phyloP scores from a whole-genome alignment of 23 red algal species.

The Gracilaria gracilis region DNA sequence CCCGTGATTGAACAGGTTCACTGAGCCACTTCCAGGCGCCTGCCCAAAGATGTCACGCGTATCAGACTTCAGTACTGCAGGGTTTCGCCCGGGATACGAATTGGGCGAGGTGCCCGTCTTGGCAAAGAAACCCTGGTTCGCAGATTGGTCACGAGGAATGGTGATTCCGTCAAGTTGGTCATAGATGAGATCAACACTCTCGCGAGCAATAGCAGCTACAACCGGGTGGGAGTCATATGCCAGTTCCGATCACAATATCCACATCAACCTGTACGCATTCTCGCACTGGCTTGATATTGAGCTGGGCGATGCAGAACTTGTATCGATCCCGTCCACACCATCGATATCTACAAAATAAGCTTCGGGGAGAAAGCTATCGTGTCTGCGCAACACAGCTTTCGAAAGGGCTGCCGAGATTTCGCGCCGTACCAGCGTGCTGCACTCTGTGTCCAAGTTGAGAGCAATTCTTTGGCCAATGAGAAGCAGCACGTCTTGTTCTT shows the following conservation, averaged over 20 bases:
- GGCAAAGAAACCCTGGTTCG: background rate
- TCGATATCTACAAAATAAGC: conserved; percentile 34
- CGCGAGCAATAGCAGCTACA: conserved; percentile 52
- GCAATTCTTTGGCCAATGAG: conserved; percentile 37
- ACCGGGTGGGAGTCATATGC: conserved; percentile 67
- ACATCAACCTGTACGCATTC: conserved; percentile 31
- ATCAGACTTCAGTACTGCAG: background rate
- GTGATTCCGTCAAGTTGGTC: conserved; percentile 14
- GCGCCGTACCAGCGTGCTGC: conserved; percentile 59
- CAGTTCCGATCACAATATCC: conserved; percentile 50
- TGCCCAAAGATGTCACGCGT: background rate
- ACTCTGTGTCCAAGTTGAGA: conserved; percentile 33
- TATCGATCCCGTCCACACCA: conserved; percentile 3
- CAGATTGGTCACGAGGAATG: background rate
- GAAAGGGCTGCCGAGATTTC: conserved; percentile 48
- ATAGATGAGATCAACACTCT: conserved; percentile 47
- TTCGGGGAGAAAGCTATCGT: conserved; percentile 31
- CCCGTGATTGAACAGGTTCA: background rate
- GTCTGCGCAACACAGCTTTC: conserved; percentile 6
- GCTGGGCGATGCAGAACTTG: background rate
- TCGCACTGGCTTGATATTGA: conserved; percentile 1
- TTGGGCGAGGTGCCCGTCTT: conserved; percentile 13
- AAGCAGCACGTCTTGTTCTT: conserved; percentile 26
- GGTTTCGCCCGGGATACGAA: background rate
- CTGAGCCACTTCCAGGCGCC: background rate